Evolutionary conservation across 164 flowering plant species (phyloP).

Genomic region (Protea cynaroides): DNA sequence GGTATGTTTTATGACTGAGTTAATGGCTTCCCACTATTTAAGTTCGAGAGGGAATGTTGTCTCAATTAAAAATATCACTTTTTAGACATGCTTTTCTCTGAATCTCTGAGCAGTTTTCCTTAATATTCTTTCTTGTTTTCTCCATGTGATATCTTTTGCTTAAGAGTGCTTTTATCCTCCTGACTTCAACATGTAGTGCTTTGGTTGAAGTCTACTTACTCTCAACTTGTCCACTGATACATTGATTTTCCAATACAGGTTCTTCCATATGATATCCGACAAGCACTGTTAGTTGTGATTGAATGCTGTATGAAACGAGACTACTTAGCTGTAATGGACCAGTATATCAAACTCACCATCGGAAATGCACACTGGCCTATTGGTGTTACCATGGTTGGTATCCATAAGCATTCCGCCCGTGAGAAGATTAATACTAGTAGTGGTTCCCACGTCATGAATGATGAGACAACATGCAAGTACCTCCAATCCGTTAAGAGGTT

Average conservation of each 20-base stretch:
- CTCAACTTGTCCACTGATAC: neutral
- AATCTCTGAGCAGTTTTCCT: no score
- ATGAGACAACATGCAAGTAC: slow-evolving; percentile 96
- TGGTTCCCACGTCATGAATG: slow-evolving; percentile 99
- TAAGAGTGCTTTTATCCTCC: no score
- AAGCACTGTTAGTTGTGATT: slow-evolving; percentile 68
- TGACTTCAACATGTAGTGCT: no score
- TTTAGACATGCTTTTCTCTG: no score
- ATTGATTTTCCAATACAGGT: slow-evolving; percentile 32
- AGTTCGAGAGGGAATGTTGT: no score
- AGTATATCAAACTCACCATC: slow-evolving; percentile 88
- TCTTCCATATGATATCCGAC: slow-evolving; percentile 87
- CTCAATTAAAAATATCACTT: no score
- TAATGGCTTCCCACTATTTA: no score
- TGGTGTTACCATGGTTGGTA: slow-evolving; percentile 99
- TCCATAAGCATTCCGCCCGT: slow-evolving; percentile 98
- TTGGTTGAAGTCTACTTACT: no score
- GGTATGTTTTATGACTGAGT: no score
- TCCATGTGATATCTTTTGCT: no score
- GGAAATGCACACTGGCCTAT: slow-evolving; percentile 99
- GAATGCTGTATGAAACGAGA: slow-evolving; percentile 81
- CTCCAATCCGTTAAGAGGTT: slow-evolving; percentile 89
- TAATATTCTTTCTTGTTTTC: no score
- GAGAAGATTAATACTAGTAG: slow-evolving; percentile 97
- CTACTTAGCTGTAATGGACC: slow-evolving; percentile 94